Base-by-base conservation (phyloP, 495 filamentous ascomycete genomes). In the Collariella sp. region DNA sequence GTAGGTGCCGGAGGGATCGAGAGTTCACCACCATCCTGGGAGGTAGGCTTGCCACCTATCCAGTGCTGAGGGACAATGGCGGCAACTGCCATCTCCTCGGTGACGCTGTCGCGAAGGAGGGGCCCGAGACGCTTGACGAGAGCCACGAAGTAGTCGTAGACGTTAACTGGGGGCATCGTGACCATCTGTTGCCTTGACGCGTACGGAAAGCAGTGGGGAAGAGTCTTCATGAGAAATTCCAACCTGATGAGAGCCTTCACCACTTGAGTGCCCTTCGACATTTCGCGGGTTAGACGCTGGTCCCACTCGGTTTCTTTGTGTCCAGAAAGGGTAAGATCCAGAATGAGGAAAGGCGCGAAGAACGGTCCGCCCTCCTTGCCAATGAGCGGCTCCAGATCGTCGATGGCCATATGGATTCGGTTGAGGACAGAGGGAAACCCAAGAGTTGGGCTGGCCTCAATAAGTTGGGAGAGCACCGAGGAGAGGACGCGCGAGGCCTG, bases 361-460 rank as follows among this genome's bases (percentile, higher is more conserved):
- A 74, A 79, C 0, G 75, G 65, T 18, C 57, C 50, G 6, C 54
- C 50, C 19, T 71, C 67, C 41, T 68, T 56, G n/a, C 62, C 62
- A 50, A 82, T 76, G 46, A 96, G 77, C 7, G 83, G 81, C 51
- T 80, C 70, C 13, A 96, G 75, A 39, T 72, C 76, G 58, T 88
- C 77, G 33, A 91, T 71, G 19, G 83, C 80, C 24, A 66, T 68
- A 58, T 94, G 86, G 9, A 85, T 79, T 41, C 88, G 81, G 54
- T 82, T 79, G 20, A 96, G 69, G 23, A 96, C 68, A 9, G 88
- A 88, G 0, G 89, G 89, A 12, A 97, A 71, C 2, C 89, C 83
- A 9, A 91, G 71, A 63, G 93, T 83, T 18, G 91, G 85, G 61
- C 87, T 90, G 15, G 82, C 81, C 63, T 97, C 94, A 33, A 89